A percentile compares a stretch with the other conserved stretches of the same genome.
Evolutionary conservation across 192 early-diverging fungal species (phyloP).

Genomic region (Thamnidium elegans): DNA sequence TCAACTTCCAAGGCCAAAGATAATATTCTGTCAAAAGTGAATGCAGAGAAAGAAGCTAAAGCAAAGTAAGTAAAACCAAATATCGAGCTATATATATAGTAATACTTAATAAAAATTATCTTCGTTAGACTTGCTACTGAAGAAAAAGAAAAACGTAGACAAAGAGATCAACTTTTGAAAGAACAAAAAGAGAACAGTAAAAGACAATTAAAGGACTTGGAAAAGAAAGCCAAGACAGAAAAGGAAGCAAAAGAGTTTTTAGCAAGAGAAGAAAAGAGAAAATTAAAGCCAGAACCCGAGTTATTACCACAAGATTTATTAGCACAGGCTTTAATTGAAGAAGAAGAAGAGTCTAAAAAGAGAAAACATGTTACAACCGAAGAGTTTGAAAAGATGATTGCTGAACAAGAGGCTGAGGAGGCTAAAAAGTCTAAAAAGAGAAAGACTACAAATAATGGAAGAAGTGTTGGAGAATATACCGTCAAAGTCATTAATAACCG

Average conservation of each 20-base stretch:
- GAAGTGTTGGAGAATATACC: slow-evolving; percentile 34
- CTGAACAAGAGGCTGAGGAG: slow-evolving; percentile 15
- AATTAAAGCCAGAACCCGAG: background rate
- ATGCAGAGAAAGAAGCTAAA: slow-evolving; percentile 28
- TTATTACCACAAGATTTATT: slow-evolving; percentile 25
- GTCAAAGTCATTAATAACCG: slow-evolving; percentile 34
- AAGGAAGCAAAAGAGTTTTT: background rate
- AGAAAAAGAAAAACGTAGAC: slow-evolving; percentile 39
- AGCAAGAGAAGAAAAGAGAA: background rate
- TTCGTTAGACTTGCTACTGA: slow-evolving; percentile 13
- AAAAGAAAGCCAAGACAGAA: background rate
- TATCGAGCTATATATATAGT: background rate
- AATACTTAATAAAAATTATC: background rate
- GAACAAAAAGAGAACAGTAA: slow-evolving; percentile 36
- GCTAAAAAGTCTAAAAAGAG: slow-evolving; percentile 15
- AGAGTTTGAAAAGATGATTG: slow-evolving; percentile 35
- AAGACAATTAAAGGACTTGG: slow-evolving; percentile 12
- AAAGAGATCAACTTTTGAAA: slow-evolving; percentile 32
- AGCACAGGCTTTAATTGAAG: slow-evolving; percentile 21
- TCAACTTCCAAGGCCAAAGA: slow-evolving; percentile 23
- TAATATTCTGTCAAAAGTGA: slow-evolving; percentile 1
- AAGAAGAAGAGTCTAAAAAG: slow-evolving; percentile 22
- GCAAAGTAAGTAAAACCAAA: slow-evolving; percentile 22
- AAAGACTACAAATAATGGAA: slow-evolving; percentile 17
- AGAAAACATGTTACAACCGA: slow-evolving; percentile 31